phyloP scores from a whole-genome alignment of 2,329 filamentous ascomycete species.

The Verticillium dahliae region DNA sequence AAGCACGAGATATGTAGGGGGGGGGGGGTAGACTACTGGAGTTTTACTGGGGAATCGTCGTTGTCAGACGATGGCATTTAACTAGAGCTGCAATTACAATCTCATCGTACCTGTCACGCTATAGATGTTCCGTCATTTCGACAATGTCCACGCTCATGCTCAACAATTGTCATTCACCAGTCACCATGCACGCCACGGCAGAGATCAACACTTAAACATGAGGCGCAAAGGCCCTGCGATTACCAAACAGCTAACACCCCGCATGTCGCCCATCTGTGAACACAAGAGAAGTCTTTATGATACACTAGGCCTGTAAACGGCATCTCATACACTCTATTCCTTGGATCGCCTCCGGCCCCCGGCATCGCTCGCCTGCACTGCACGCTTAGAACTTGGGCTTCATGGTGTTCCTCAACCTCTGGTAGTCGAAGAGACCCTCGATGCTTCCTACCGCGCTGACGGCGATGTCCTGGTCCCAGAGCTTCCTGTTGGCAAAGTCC shows the following conservation, averaged over 20 bases:
- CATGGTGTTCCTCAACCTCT: constrained; percentile 77
- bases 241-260: background rate
- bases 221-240: background rate
- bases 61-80: background rate
- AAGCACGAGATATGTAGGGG: background rate
- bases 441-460: constrained; percentile 89
- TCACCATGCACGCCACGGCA: background rate
- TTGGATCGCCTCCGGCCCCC: constrained; percentile 5
- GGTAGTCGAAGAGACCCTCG: constrained; percentile 78
- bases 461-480: constrained; percentile 97
- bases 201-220: background rate
- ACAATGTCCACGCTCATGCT: background rate
- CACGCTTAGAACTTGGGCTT: constrained; percentile 62
- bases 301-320: constrained; percentile 46
- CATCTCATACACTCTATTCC: constrained; percentile 53
- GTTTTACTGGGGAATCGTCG: background rate
- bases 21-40: background rate
- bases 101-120: background rate
- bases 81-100: background rate
- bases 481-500: constrained; percentile 87
- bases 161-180: too few species aligned
- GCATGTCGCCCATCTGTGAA: constrained; percentile 10
- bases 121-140: background rate
- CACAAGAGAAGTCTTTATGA: constrained; percentile 37
- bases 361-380: constrained; percentile 5